Conservation (phyloP, 2,329 filamentous ascomycete species). For the Aspergillus ruber region DNA sequence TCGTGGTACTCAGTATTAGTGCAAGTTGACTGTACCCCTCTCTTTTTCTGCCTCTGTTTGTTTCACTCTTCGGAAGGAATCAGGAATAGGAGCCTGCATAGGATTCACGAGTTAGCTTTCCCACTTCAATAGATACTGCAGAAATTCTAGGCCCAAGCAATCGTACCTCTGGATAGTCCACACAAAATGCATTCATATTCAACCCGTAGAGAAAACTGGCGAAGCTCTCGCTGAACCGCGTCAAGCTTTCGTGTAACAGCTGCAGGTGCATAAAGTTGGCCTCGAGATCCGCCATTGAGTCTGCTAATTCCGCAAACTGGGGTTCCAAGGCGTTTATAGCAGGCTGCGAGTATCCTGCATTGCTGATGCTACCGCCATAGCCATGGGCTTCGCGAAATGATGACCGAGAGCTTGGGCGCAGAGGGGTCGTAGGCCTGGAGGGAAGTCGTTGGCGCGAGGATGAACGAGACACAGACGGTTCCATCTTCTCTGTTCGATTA, state of each 20-base stretch:
- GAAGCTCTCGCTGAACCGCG: constrained; percentile 92
- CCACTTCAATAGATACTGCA: neutral
- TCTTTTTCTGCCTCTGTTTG: constrained; percentile 50
- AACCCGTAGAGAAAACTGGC: constrained; percentile 90
- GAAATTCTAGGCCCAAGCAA: neutral
- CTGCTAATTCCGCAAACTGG: constrained; percentile 85
- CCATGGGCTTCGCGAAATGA: constrained; percentile 74
- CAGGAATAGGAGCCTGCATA: constrained; percentile 66
- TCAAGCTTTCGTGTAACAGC: constrained; percentile 89
- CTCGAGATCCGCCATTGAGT: constrained; percentile 91
- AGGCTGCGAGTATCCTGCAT: constrained; percentile 47
- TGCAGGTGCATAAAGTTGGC: constrained; percentile 97
- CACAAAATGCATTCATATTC: constrained; percentile 99
- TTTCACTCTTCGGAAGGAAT: constrained; percentile 69
- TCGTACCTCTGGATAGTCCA: constrained; percentile 86
- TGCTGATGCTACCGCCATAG: constrained; percentile 33
- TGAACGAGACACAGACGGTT: constrained; percentile 36
- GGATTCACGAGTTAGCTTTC: constrained; percentile 2
- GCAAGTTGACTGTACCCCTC: constrained; percentile 28
- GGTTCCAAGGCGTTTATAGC: constrained; percentile 74
- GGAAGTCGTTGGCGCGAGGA: constrained; percentile 56
- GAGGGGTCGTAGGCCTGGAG: constrained; percentile 82
- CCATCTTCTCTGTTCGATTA: constrained; percentile 16
- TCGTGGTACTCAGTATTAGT: neutral
- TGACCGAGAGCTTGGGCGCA: constrained; percentile 82